A percentile compares a stretch with the other conserved stretches of the same genome.
Evolutionary conservation across 345 rosid genomes (phyloP).

Genomic region (Atalantia buxifolia): DNA sequence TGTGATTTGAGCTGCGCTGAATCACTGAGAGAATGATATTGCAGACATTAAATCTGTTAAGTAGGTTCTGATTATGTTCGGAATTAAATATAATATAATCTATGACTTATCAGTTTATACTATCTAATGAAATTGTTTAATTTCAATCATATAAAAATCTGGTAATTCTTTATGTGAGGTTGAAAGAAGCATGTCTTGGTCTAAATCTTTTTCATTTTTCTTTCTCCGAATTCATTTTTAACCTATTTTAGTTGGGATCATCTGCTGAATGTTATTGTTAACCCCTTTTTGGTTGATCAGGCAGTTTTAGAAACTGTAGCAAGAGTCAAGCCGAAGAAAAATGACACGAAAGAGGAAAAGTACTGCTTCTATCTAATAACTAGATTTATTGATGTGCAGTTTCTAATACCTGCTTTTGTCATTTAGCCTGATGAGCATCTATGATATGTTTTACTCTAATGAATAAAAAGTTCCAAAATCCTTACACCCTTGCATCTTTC

Average conservation of each 20-base stretch:
- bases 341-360: constrained; percentile 58
- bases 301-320: constrained; percentile 63
- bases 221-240: background rate
- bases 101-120: background rate
- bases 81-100: background rate
- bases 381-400: background rate
- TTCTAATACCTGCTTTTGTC: background rate
- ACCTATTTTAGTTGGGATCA: background rate
- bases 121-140: background rate
- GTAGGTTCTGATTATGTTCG: background rate
- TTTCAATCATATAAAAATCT: background rate
- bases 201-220: background rate
- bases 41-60: background rate
- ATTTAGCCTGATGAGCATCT: background rate
- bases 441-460: background rate
- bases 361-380: constrained; percentile 17
- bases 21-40: background rate
- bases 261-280: background rate
- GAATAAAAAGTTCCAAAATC: background rate
- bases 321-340: constrained; percentile 51
- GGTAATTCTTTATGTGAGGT: background rate
- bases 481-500: constrained; percentile 10
- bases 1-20: background rate
- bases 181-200: background rate
- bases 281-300: constrained; percentile 23